Percentiles rank a stretch among this genome's conserved stretches.
Evolutionary conservation across 345 rosid genomes (phyloP).

Genomic region (Gossypium longicalyx): DNA sequence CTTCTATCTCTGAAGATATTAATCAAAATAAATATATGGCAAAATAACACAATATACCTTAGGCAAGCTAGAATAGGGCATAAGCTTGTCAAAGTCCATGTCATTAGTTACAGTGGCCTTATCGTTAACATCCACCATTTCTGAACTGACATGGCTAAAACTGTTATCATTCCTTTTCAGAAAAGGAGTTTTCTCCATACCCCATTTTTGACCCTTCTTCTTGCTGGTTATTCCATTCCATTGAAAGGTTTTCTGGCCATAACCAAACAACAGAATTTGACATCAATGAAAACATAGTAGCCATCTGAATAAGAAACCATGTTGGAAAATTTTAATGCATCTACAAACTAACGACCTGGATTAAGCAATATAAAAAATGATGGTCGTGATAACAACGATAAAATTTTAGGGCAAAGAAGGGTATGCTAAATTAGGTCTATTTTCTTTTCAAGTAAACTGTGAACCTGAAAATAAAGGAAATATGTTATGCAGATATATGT

Average conservation of each 20-base stretch:
- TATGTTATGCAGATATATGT: background rate
- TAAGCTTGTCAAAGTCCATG: slow-evolving; percentile 56
- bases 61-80: slow-evolving; percentile 51
- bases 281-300: background rate
- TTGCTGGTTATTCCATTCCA: slow-evolving; percentile 91
- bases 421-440: background rate
- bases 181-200: slow-evolving; percentile 52
- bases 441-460: background rate
- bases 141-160: slow-evolving; percentile 37
- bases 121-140: slow-evolving; percentile 32
- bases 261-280: slow-evolving; percentile 17
- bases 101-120: slow-evolving; percentile 25
- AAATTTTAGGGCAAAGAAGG: background rate
- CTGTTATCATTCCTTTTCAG: slow-evolving; percentile 41
- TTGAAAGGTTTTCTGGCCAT: slow-evolving; percentile 47
- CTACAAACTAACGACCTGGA: background rate
- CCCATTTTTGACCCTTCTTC: slow-evolving; percentile 95
- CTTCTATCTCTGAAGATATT: background rate
- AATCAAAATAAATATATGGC: slow-evolving; percentile 2
- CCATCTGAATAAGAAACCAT: slow-evolving; percentile 4
- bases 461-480: background rate
- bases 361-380: background rate
- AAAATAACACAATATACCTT: slow-evolving; percentile 33
- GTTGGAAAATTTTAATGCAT: background rate
- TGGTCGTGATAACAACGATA: background rate